Evolutionary conservation across 192 early-diverging fungal genomes (phyloP), one percentile per base, ranked within the genome.

Genomic region (Mortierella hygrophila): DNA sequence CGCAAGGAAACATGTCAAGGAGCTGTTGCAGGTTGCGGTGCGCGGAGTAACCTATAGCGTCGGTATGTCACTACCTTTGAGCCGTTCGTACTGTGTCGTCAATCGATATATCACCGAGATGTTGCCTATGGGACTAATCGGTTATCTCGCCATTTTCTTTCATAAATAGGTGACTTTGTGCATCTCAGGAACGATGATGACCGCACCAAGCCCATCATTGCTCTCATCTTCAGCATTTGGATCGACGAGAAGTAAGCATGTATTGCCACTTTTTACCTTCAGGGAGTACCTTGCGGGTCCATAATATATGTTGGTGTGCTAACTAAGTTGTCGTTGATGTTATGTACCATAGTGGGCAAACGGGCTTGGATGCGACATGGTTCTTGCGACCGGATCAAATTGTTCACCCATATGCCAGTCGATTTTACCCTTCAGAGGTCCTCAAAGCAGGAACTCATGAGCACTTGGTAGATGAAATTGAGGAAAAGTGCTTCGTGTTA

Each of bases 301-400:
- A 38, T 8, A 35, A 38, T 38, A 41, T 20, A 6, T 6, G 38
- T 5, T 37, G 54, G 42, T 4, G 37, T 42, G 0, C 18, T 71
- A 41, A 71, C 40, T 8, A 5, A 74, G 26, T n/a, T 18, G 5
- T 52, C 18, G 6, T 52, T 52, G 16, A 18, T 52, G 15, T 41
- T 74, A 10, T 76, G 40, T 46, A 35, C 52, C 32, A 52, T 83
- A 89, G 83, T 54, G 82, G 86, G 7, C 71, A 88, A 41, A 79
- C 70, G n/a, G 89, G 90, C 37, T 29, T 94, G 69, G 88, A 88
- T 44, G 90, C 90, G 2, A 88, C 85, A 70, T 94, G 93, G 94
- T 95, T 90, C 73, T 90, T 94, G 52, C 90, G 89, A 6, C 94
- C 94, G 20, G 92, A 95, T 68, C 92, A 94, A 87, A 95, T 91